Evolutionary conservation across 768 basidiomycete genomes (phyloP).

Genomic region (Goffeauzyma gilvescens): DNA sequence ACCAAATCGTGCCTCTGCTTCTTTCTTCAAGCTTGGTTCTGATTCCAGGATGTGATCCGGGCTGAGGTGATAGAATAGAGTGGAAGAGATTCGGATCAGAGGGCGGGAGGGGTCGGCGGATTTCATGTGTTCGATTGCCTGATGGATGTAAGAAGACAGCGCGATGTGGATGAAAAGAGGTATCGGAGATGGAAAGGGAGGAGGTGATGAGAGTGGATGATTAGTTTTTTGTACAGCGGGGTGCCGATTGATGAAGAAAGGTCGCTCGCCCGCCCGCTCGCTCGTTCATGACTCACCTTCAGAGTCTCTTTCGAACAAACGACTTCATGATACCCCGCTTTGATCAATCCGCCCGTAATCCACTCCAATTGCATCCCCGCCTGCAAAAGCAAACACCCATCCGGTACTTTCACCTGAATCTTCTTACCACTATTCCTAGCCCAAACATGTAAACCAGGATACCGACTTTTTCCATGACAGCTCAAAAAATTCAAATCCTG

Average conservation of each 20-base stretch:
- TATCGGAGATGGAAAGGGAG: not conserved
- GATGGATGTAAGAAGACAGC: too few species aligned
- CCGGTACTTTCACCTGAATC: slow-evolving; percentile 68
- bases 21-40: slow-evolving; percentile 40
- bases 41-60: slow-evolving; percentile 63
- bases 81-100: slow-evolving; percentile 82
- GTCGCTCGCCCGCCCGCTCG: too few species aligned
- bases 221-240: not conserved
- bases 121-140: slow-evolving; percentile 51
- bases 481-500: slow-evolving; percentile 74
- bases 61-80: slow-evolving; percentile 86
- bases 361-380: slow-evolving; percentile 92
- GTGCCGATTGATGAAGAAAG: too few species aligned
- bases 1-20: slow-evolving; percentile 36
- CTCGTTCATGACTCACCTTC: slow-evolving; percentile 37
- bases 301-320: slow-evolving; percentile 68
- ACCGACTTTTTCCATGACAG: slow-evolving; percentile 33
- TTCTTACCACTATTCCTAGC: slow-evolving; percentile 81
- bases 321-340: slow-evolving; percentile 88
- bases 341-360: slow-evolving; percentile 50
- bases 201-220: not conserved
- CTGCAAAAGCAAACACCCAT: slow-evolving; percentile 70
- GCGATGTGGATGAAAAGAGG: too few species aligned
- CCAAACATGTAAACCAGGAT: slow-evolving; percentile 83
- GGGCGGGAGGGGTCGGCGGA: slow-evolving; percentile 52